Evolutionary conservation across 306 rosid species (phyloP), one percentile per base, ranked within the genome.

Genomic region (Gleditsia sinensis): DNA sequence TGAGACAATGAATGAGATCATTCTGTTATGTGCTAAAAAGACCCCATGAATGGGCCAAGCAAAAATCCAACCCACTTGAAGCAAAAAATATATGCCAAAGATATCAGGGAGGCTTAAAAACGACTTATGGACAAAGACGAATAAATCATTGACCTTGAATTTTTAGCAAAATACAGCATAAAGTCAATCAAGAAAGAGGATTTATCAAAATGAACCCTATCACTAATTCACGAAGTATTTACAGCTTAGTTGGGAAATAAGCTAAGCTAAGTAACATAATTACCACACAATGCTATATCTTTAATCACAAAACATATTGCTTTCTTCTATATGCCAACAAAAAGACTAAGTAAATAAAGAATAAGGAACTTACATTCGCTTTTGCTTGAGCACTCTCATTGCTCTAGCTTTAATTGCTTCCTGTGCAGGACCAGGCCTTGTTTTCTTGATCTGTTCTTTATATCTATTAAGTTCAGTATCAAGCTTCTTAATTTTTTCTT

Each of bases 381-480:
- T 95, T 68, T 92, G 98, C 90, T 95, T 95, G 71, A 95, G 92
- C 83, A 92, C 91, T 65, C 96, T 88, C 99, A 95, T 90, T 24
- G 99, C 98, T 75, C 96, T 87, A 68, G 98, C 85, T 83, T 95
- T 95, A 57, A 95, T 40, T 69, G 92, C 99, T 74, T 95, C 99
- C 71, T 86, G 99, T 13, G 93, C 88, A 60, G 97, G 97, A 69
- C 99, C 99, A 33, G 99, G 96, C 74, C 98, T 92, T 32, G 98
- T 92, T 87, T 87, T 92, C 91, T 92, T 90, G 40, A 95, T 79
- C 84, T 95, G 99, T 62, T 92, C 99, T 75, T 95, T 95, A 65
- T 92, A 95, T 85, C 88, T 87, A 82, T 62, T 86, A 25, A 95
- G 99, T 56, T 95, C 97, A 6, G 27, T 83, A 79, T 95, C 99